Percentiles rank a stretch among this genome's conserved stretches.
phyloP scores from a whole-genome alignment of 2,329 filamentous ascomycete genomes.

The Podosphaera aphanis region DNA sequence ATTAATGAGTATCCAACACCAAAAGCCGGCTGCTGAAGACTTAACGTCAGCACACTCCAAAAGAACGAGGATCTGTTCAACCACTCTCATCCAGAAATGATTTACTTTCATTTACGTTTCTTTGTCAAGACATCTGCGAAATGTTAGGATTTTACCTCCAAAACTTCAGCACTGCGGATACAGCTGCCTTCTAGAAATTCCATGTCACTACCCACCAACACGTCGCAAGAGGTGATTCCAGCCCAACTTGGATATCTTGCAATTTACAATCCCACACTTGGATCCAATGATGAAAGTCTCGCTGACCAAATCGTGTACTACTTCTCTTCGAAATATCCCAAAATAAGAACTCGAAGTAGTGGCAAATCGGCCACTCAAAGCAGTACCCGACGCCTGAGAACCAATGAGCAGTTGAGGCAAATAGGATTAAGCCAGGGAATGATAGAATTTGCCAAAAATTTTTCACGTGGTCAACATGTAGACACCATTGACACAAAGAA shows the following conservation, averaged over 20 bases:
- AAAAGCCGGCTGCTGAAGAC: too few species aligned
- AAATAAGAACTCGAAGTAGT: slow-evolving; percentile 2
- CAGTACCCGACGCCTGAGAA: slow-evolving; percentile 30
- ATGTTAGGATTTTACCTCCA: too few species aligned
- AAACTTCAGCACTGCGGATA: too few species aligned
- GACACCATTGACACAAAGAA: slow-evolving; percentile 83
- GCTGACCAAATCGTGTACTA: slow-evolving; percentile 84
- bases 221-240: slow-evolving; percentile 22
- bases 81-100: too few species aligned
- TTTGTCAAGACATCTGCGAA: too few species aligned
- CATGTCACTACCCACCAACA: slow-evolving; percentile 10
- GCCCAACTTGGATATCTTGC: slow-evolving; percentile 76
- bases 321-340: slow-evolving; percentile 15
- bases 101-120: too few species aligned
- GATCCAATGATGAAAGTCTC: slow-evolving; percentile 33
- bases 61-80: too few species aligned
- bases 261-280: slow-evolving; percentile 80
- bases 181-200: slow-evolving; percentile 5
- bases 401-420: slow-evolving; percentile 72
- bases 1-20: too few species aligned
- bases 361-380: slow-evolving; percentile 13
- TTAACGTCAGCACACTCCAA: too few species aligned
- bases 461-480: slow-evolving; percentile 52
- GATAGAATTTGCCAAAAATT: slow-evolving; percentile 76
- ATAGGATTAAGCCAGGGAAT: slow-evolving; percentile 93